Evolutionary conservation across 1,284 basidiomycete species (phyloP).

Genomic region (Mycena sp.): DNA sequence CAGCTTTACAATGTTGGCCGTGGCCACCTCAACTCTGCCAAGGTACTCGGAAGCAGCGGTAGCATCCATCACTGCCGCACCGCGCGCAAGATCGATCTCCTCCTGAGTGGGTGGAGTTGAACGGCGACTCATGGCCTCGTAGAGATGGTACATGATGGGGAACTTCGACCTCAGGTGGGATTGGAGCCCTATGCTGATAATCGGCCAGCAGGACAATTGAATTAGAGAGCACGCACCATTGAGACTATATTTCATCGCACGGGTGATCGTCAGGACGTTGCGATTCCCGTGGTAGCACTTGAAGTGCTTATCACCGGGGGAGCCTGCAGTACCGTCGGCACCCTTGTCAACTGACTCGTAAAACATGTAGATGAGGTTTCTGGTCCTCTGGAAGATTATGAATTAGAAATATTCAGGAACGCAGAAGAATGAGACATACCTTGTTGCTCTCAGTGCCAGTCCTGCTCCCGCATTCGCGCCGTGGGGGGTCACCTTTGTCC

Average conservation of each 20-base stretch:
- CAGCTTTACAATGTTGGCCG: background rate
- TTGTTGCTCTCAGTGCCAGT: too few relatives aligned
- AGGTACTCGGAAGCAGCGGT: background rate
- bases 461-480: too few relatives aligned
- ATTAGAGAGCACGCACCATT: conserved; percentile 28
- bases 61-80: background rate
- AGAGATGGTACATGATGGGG: background rate
- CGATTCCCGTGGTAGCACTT: conserved; percentile 36
- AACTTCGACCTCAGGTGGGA: conserved; percentile 23
- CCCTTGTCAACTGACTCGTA: too few relatives aligned
- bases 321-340: too few relatives aligned
- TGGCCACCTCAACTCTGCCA: background rate
- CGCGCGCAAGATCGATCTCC: conserved; percentile 5
- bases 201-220: background rate
- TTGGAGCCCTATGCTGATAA: conserved; percentile 20
- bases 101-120: background rate
- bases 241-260: conserved; percentile 32
- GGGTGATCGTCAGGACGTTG: conserved; percentile 34
- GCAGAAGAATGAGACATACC: too few relatives aligned
- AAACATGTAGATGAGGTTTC: too few relatives aligned
- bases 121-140: background rate
- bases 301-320: too few relatives aligned
- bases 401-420: too few relatives aligned
- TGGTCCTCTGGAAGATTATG: too few relatives aligned
- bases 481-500: too few relatives aligned